Conservation (phyloP, 2,329 filamentous ascomycete genomes). For the Alternaria postmessia region DNA sequence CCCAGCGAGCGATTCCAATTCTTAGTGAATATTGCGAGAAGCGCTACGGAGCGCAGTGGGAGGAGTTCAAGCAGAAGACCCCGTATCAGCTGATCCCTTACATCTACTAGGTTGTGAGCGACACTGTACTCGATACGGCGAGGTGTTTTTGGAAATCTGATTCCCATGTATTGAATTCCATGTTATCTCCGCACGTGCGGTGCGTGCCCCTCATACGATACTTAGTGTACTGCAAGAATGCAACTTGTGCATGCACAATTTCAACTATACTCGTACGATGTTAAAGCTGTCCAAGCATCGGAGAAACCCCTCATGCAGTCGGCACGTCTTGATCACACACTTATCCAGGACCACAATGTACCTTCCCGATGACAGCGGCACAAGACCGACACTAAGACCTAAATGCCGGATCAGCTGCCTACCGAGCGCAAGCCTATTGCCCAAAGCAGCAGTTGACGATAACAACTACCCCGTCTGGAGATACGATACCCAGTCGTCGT, state of each 20-base stretch:
- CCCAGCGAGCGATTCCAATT: conserved; percentile 54
- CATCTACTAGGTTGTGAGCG: conserved; percentile 33
- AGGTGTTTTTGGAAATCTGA: background rate
- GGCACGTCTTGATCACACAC: conserved; percentile 10
- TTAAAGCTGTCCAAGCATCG: background rate
- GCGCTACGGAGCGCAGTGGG: conserved; percentile 53
- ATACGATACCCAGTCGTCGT: conserved; percentile 17
- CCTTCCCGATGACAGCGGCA: conserved; percentile 8
- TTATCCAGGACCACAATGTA: conserved; percentile 1
- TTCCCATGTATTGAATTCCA: background rate
- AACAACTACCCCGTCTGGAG: conserved; percentile 13
- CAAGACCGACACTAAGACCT: conserved; percentile 17
- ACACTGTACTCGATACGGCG: background rate
- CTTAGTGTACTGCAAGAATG: background rate
- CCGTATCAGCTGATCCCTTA: conserved; percentile 48
- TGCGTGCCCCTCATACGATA: background rate
- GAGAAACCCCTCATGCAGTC: conserved; percentile 8
- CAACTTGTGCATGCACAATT: conserved; percentile 8
- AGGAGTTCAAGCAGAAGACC: conserved; percentile 51
- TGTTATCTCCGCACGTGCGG: background rate
- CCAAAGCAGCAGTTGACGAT: conserved; percentile 29
- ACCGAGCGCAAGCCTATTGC: conserved; percentile 17
- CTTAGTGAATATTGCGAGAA: conserved; percentile 60
- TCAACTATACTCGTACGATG: background rate
- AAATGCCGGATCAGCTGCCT: conserved; percentile 16